A percentile compares a stretch with the other conserved stretches of the same genome.
Conservation (phyloP, 768 basidiomycete genomes). For the Lepiota venenata region DNA sequence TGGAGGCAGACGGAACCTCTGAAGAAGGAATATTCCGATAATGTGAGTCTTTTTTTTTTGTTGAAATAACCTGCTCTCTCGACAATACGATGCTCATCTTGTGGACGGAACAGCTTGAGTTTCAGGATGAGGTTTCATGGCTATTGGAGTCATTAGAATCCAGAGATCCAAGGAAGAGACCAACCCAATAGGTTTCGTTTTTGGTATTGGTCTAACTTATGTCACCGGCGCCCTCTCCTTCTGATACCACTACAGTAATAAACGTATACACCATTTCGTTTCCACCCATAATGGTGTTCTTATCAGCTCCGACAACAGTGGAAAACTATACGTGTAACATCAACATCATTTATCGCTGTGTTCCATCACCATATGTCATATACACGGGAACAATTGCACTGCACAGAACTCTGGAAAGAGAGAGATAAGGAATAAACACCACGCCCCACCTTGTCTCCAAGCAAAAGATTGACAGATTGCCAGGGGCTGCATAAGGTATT, state of each 20-base stretch:
- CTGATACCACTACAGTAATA: no score
- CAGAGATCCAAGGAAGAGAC: slow-evolving; percentile 6
- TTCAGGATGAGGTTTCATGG: neutral
- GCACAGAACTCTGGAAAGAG: no score
- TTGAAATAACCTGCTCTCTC: no score
- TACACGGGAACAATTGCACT: no score
- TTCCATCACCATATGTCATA: no score
- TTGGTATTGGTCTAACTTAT: no score
- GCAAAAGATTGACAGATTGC: no score
- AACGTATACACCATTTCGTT: neutral
- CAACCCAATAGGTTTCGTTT: neutral
- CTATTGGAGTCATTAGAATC: slow-evolving; percentile 5
- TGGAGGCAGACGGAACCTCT: slow-evolving; percentile 9
- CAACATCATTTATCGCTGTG: neutral
- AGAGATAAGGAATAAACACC: no score
- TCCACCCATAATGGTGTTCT: neutral
- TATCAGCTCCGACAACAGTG: neutral
- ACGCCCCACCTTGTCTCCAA: no score
- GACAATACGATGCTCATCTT: neutral
- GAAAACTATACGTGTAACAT: neutral
- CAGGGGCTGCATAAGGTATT: no score
- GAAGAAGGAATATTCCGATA: neutral
- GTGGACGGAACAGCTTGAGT: neutral
- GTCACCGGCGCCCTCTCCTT: no score
- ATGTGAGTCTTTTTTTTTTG: slow-evolving; percentile 7